A percentile compares a stretch with the other conserved stretches of the same genome.
phyloP scores from a whole-genome alignment of 208 protist genomes.

The Acanthamoeba royreba region DNA sequence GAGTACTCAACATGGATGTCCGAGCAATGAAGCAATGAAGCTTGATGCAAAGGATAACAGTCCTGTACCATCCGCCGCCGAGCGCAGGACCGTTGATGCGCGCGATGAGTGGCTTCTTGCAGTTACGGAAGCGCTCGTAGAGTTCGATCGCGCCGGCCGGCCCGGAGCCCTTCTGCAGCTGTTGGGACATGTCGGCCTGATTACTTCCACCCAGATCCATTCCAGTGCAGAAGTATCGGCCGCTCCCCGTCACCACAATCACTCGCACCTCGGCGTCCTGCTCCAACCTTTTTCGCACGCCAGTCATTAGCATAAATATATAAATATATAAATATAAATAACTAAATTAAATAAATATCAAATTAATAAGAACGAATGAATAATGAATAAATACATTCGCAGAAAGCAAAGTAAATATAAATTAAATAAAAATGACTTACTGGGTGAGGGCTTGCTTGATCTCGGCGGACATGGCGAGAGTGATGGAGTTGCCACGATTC shows the following conservation, averaged over 20 bases:
- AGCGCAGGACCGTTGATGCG: constrained; percentile 26
- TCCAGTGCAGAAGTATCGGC: constrained; percentile 40
- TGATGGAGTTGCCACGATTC: neutral
- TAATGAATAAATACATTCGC: no score
- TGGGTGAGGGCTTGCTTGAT: neutral
- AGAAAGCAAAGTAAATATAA: neutral
- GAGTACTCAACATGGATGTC: neutral
- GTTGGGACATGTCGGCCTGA: constrained; percentile 1
- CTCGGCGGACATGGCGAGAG: neutral
- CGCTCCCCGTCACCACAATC: constrained; percentile 23
- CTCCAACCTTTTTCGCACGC: no score
- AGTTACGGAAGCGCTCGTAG: constrained; percentile 34
- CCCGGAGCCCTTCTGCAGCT: neutral
- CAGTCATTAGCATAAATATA: no score
- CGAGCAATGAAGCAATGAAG: neutral
- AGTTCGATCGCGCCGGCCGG: neutral
- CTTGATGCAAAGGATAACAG: neutral
- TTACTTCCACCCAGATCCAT: constrained; percentile 25
- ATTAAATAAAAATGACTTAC: neutral
- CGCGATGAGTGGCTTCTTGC: constrained; percentile 4
- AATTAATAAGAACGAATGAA: no score
- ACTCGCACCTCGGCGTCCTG: neutral
- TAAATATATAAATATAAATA: no score
- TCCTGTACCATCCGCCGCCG: constrained; percentile 22
- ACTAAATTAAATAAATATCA: no score